phyloP scores from a whole-genome alignment of 2,329 filamentous ascomycete genomes.

The Raffaelea albimanens region DNA sequence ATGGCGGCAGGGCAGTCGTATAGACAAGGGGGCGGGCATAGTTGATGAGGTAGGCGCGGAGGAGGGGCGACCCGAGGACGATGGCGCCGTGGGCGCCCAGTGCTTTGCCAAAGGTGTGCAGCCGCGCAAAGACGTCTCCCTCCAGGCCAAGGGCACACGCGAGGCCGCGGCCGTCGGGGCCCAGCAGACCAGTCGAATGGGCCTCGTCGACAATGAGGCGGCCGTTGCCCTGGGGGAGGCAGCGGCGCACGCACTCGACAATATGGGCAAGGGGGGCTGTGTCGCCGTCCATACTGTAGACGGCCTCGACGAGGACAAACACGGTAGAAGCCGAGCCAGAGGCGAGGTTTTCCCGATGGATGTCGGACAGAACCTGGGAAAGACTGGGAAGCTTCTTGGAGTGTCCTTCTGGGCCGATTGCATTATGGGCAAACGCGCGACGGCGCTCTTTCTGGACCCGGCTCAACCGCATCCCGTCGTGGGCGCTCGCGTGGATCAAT shows the following conservation, averaged over 20 bases:
- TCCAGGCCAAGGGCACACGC: neutral
- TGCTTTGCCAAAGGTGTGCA: neutral
- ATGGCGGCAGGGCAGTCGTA: conserved; percentile 58
- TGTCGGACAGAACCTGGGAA: neutral
- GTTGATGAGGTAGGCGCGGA: conserved; percentile 43
- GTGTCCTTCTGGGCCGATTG: too few species aligned
- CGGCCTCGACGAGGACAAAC: conserved; percentile 59
- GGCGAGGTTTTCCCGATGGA: conserved; percentile 18
- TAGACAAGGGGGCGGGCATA: conserved; percentile 70
- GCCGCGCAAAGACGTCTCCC: neutral
- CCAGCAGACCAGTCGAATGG: conserved; percentile 26
- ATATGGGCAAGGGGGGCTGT: conserved; percentile 54
- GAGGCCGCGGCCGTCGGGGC: conserved; percentile 5
- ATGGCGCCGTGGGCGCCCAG: conserved; percentile 24
- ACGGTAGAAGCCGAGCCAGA: conserved; percentile 31
- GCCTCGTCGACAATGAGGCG: conserved; percentile 60
- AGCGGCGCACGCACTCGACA: conserved; percentile 42
- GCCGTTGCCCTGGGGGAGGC: conserved; percentile 48
- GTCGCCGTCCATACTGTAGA: conserved; percentile 83
- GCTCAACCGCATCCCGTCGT: conserved; percentile 64
- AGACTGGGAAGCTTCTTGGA: too few species aligned
- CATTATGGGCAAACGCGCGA: conserved; percentile 49
- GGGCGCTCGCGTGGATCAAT: conserved; percentile 67
- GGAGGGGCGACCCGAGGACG: conserved; percentile 47
- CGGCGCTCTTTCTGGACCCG: conserved; percentile 32